Evolutionary conservation across 805 yeast genomes (phyloP).

Genomic region (Priceomyces melissophilus): DNA sequence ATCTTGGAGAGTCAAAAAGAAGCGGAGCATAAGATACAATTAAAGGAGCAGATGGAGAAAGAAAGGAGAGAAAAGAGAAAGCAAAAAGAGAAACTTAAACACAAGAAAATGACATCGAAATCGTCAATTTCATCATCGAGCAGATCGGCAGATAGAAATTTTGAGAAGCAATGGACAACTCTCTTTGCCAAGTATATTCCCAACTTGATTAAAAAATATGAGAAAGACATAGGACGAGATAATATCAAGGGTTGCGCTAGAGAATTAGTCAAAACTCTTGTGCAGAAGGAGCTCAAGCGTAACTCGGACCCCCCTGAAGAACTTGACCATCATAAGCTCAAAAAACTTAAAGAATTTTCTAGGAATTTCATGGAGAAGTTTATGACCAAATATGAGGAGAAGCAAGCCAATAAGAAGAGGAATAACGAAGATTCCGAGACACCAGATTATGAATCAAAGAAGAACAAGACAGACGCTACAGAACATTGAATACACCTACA

Average conservation of each 20-base stretch:
- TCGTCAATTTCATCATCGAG: slow-evolving; percentile 5
- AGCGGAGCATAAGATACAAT: slow-evolving; percentile 25
- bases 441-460: slow-evolving; percentile 1
- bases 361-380: slow-evolving; percentile 66
- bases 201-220: slow-evolving; percentile 66
- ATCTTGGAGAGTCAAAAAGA: slow-evolving; percentile 32
- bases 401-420: slow-evolving; percentile 22
- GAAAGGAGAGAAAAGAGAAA: slow-evolving; percentile 20
- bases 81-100: slow-evolving; percentile 12
- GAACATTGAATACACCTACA: background rate
- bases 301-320: slow-evolving; percentile 48
- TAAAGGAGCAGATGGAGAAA: slow-evolving; percentile 19
- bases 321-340: slow-evolving; percentile 59
- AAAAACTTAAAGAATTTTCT: slow-evolving; percentile 66
- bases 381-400: slow-evolving; percentile 44
- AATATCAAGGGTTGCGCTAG: slow-evolving; percentile 72
- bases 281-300: slow-evolving; percentile 62
- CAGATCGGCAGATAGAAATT: background rate
- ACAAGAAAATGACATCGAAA: slow-evolving; percentile 4
- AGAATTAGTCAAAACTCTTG: slow-evolving; percentile 67
- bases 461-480: background rate
- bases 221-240: slow-evolving; percentile 65
- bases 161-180: slow-evolving; percentile 38
- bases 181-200: slow-evolving; percentile 76
- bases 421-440: slow-evolving; percentile 4